A percentile compares a stretch with the other conserved stretches of the same genome.
Conservation (phyloP, 179 eudicot species). For the Heliamphora pulchella region DNA sequence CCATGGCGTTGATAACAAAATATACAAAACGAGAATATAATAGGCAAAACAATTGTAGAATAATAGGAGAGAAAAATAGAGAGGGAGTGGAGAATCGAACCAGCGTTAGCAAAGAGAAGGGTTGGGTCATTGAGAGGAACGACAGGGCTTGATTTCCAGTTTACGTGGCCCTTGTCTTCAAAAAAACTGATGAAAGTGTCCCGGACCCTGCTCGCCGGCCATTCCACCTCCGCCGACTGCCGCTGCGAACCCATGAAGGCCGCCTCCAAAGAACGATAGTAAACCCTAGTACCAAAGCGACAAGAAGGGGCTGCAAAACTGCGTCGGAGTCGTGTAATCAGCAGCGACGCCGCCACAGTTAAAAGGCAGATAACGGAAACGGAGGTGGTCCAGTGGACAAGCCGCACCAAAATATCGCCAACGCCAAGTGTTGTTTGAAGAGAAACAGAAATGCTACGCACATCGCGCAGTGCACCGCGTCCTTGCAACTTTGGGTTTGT, state of each 20-base stretch:
- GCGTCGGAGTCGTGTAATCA: background rate
- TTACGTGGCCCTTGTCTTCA: slow-evolving; percentile 45
- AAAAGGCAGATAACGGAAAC: too few species aligned
- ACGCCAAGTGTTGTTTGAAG: too few species aligned
- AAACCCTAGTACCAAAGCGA: background rate
- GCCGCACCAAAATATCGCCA: too few species aligned
- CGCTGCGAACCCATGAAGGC: slow-evolving; percentile 29
- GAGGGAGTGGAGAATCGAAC: slow-evolving; percentile 27
- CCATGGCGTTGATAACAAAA: background rate
- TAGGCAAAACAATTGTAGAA: background rate
- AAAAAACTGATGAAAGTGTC: slow-evolving; percentile 57
- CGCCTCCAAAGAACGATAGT: background rate
- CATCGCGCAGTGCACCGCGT: too few species aligned
- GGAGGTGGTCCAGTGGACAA: too few species aligned
- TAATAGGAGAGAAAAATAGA: background rate
- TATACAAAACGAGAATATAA: background rate
- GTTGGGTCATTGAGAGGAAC: slow-evolving; percentile 95
- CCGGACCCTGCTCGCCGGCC: slow-evolving; percentile 68
- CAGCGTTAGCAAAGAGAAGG: slow-evolving; percentile 92
- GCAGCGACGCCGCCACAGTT: too few species aligned
- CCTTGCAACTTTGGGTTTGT: too few species aligned
- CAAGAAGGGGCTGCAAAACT: background rate
- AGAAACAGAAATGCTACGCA: too few species aligned
- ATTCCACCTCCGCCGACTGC: slow-evolving; percentile 30
- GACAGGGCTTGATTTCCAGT: slow-evolving; percentile 91